Evolutionary conservation across 345 rosid species (phyloP).

Genomic region (Eutrema yunnanense): DNA sequence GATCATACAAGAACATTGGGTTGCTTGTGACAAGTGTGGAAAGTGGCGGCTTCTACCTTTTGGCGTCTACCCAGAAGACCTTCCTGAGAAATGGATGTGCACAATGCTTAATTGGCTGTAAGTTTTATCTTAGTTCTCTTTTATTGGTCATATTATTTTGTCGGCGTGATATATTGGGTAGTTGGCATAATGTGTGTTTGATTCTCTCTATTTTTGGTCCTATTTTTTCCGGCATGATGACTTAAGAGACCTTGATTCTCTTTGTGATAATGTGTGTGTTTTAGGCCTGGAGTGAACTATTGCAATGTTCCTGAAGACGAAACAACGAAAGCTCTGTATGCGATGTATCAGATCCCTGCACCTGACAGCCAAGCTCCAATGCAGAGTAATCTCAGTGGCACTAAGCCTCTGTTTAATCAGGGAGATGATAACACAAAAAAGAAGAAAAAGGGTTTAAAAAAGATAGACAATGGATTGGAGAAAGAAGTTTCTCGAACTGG

Average conservation of each 20-base stretch:
- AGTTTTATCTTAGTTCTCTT: slow-evolving; percentile 36
- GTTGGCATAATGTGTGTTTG: neutral
- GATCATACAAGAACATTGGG: slow-evolving; percentile 72
- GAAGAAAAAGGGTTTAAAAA: slow-evolving; percentile 53
- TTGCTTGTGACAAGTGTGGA: slow-evolving; percentile 82
- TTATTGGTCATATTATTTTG: neutral
- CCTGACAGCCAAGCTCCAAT: slow-evolving; percentile 39
- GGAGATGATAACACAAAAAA: slow-evolving; percentile 25
- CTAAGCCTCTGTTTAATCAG: slow-evolving; percentile 19
- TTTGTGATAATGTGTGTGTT: slow-evolving; percentile 28
- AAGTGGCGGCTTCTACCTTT: slow-evolving; percentile 91
- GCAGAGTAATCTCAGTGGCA: slow-evolving; percentile 35
- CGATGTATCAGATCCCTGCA: slow-evolving; percentile 36
- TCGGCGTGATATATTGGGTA: slow-evolving; percentile 8
- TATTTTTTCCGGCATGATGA: neutral
- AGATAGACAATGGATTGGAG: slow-evolving; percentile 30
- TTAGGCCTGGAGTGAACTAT: slow-evolving; percentile 78
- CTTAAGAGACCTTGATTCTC: slow-evolving; percentile 1
- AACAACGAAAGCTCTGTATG: slow-evolving; percentile 61
- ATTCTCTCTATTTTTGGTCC: slow-evolving; percentile 5
- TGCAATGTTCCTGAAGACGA: slow-evolving; percentile 75
- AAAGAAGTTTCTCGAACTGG: slow-evolving; percentile 42
- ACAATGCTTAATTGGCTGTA: slow-evolving; percentile 98
- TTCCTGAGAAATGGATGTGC: slow-evolving; percentile 95
- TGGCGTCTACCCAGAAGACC: slow-evolving; percentile 51